Evolutionary conservation across 2,329 filamentous ascomycete genomes (phyloP), one percentile per base, ranked within the genome.

Genomic region (Paraphoma chrysanthemicola): DNA sequence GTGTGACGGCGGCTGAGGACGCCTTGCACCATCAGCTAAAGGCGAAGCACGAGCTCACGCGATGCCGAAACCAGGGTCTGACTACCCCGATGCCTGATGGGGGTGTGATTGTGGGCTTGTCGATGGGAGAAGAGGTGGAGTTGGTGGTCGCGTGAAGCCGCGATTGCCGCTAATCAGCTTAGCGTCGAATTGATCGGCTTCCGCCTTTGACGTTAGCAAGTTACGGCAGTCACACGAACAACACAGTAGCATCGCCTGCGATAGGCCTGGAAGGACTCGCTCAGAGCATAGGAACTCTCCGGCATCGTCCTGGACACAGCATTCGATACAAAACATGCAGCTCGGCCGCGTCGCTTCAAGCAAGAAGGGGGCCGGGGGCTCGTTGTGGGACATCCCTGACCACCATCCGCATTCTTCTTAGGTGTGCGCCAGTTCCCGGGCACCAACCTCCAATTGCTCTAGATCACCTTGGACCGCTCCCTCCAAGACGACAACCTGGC

Each of bases 371-470:
- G 14, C 48, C 48, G 12, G 48, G 48, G 36, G 30, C 28, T 30
- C 38, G 30, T 12, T 9, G 47, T 1, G 36, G 36, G 11, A 23
- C 31, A 49, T 43, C 28, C 48, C 16, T 50, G 47, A 29, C 14
- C 11, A 7, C 10, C 16, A 18, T 16, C 45, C 45, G 45, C 45
- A 47, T 47, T n/a, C 29, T 33, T 17, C 18, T 45, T 45, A 45
- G 44, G 18, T 54, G 17, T 49, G 56, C 48, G 58, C 33, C 33
- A 36, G 7, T 10, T 14, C 9, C 33, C 33, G 54, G 56, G 57
- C 51, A 57, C 51, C 57, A 56, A 36, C 58, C 59, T 65, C 33
- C 38, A 64, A 59, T 54, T 48, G 62, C 54, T 58, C 57, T 63
- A 50, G 58, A 56, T 54, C 45, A 30, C 48, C 56, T 57, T 58